phyloP scores from a whole-genome alignment of 2,329 filamentous ascomycete species.

The Xylaria sp. region DNA sequence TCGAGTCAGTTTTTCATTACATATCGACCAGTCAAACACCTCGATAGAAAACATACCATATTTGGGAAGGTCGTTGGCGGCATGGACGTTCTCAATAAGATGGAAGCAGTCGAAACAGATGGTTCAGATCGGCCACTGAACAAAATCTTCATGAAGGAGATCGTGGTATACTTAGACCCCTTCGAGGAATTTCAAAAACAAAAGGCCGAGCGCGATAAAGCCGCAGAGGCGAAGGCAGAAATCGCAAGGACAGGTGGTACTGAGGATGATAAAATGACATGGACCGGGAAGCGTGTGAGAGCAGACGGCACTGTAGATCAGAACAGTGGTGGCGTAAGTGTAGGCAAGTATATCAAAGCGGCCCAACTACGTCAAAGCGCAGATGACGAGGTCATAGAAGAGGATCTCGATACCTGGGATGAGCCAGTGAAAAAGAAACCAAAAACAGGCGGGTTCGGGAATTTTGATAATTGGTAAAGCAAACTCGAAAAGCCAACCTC shows the following conservation, averaged over 20 bases:
- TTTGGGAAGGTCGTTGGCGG: conserved; percentile 89
- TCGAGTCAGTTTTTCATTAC: conserved; percentile 95
- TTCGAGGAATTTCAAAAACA: conserved; percentile 93
- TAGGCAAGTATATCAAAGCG: conserved; percentile 86
- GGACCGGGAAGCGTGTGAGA: conserved; percentile 93
- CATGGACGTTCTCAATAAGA: conserved; percentile 73
- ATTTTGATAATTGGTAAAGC: conserved; percentile 89
- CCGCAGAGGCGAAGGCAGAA: conserved; percentile 69
- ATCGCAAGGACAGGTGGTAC: conserved; percentile 74
- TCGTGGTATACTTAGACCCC: conserved; percentile 90
- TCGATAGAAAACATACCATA: conserved; percentile 97
- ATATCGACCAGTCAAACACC: conserved; percentile 84
- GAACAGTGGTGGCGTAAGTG: conserved; percentile 57
- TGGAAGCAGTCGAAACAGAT: conserved; percentile 83
- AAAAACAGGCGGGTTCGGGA: conserved; percentile 85
- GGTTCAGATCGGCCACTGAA: conserved; percentile 79
- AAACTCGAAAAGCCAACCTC: background rate
- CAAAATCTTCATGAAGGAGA: conserved; percentile 82
- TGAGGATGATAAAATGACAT: conserved; percentile 91
- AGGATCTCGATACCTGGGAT: conserved; percentile 71
- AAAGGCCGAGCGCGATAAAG: conserved; percentile 71
- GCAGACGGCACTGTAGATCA: conserved; percentile 69
- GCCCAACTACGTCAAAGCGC: conserved; percentile 55
- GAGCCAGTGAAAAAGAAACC: conserved; percentile 84
- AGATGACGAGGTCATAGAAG: conserved; percentile 70